Evolutionary conservation across 2,329 filamentous ascomycete species (phyloP), one percentile per base, ranked within the genome.

Genomic region (Didymella segeticola): DNA sequence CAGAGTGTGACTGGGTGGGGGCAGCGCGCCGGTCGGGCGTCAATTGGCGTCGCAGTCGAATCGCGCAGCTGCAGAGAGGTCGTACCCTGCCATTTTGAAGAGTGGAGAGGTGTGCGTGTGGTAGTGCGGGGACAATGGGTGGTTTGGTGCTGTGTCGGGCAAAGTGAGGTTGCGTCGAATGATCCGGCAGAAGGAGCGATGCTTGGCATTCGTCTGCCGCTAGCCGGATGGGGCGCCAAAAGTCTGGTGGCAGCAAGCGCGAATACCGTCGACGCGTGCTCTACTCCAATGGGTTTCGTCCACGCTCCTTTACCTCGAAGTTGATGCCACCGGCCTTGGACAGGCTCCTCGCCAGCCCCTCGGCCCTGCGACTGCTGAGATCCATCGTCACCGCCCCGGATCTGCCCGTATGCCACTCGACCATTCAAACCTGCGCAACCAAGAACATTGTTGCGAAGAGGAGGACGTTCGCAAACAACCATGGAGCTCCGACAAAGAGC

Each of bases 321-420:
- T 73, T 74, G 62, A 80, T 80, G 78, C 75, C 74, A 71, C 68
- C 70, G 67, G 72, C 73, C 57, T 68, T 80, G 67, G 70, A 77
- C 61, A 72, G 72, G 71, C 77, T 79, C 69, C 74, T 79, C 69
- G 76, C 72, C 64, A 73, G 73, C 71, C 75, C 77, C 60, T 74
- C 76, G 62, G 75, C 76, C 56, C 65, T 77, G 58, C 66, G 70
- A 71, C 64, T 75, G 37, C 68, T 77, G 22, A 72, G 74, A 48
- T 58, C 61, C 43, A 58, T 76, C 56, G 62, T 70, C 63, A 59
- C 61, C 56, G 56, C 57, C 39, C 50, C 63, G 23, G 64, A 66
- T 27, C 57, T 66, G 10, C 63, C 66, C 34, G 43, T 54, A 53
- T 67, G 45, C 43, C 56, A 61, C 31, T 39, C 57, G 39, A 41